Conservation (phyloP, 495 filamentous ascomycete genomes). For the Evernia prunastri region DNA sequence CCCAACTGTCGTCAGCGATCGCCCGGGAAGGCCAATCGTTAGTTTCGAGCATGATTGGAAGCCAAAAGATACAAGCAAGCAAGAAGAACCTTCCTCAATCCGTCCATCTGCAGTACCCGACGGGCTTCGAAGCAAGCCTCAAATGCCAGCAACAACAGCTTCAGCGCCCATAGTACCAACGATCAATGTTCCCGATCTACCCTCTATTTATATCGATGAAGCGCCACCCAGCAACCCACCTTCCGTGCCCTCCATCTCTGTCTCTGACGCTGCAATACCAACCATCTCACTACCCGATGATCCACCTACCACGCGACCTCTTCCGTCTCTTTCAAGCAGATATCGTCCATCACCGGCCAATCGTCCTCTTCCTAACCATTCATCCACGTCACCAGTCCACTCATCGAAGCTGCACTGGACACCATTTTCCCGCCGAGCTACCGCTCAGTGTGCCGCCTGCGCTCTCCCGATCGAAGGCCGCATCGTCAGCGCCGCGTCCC, state of each 20-base stretch:
- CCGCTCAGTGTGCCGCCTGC: constrained; percentile 79
- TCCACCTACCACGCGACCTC: constrained; percentile 5
- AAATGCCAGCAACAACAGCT: constrained; percentile 27
- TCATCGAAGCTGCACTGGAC: constrained; percentile 25
- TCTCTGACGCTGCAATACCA: constrained; percentile 42
- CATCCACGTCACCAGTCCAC: constrained; percentile 26
- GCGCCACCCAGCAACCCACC: constrained; percentile 17
- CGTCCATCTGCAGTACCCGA: background rate
- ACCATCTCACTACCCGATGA: constrained; percentile 28
- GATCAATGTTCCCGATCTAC: constrained; percentile 49
- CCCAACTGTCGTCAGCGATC: constrained; percentile 79
- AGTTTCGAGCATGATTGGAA: constrained; percentile 84
- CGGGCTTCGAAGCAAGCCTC: constrained; percentile 18
- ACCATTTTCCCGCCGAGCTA: constrained; percentile 51
- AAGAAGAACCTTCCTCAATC: constrained; percentile 18
- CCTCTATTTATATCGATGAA: constrained; percentile 34
- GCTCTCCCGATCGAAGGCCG: constrained; percentile 78
- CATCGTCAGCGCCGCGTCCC: constrained; percentile 71
- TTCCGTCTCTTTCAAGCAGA: constrained; percentile 12
- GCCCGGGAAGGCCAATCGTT: constrained; percentile 79
- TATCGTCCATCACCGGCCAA: constrained; percentile 7
- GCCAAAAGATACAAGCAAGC: constrained; percentile 43
- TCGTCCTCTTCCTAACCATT: constrained; percentile 28
- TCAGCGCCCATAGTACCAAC: constrained; percentile 41
- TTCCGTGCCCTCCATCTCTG: constrained; percentile 55